These are phyloP conservation scores for Naegleria fowleri DNA, from an alignment of 208 protist species.

Conservation along the genomic window DNA sequence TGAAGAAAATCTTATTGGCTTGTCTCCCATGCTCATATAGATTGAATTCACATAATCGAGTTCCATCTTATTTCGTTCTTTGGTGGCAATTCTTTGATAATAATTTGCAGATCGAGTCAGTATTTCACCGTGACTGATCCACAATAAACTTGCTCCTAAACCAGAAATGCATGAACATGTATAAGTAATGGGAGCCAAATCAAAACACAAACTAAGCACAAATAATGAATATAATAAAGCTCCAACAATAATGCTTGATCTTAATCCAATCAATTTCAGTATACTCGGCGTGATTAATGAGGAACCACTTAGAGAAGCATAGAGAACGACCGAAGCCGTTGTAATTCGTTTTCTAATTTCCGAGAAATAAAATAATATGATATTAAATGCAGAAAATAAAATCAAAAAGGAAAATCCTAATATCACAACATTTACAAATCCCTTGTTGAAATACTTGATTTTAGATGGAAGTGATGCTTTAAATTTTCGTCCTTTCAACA, in stretches of 20 bases:
- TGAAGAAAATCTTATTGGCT: not conserved
- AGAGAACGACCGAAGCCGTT: not conserved
- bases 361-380: not conserved
- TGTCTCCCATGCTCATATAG: not conserved
- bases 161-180: not conserved
- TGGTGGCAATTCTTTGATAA: not conserved
- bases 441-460: constrained; percentile 3
- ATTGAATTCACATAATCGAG: not conserved
- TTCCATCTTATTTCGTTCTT: not conserved
- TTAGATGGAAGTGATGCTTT: not conserved
- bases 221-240: not conserved
- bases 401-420: not conserved
- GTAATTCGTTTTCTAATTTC: not conserved
- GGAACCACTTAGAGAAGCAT: not conserved
- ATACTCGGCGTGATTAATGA: not conserved
- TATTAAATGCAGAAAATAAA: not conserved
- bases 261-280: not conserved
- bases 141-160: not conserved
- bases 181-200: not conserved
- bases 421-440: not conserved
- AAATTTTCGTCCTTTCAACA: not conserved
- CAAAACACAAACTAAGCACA: not conserved
- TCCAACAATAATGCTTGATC: not conserved
- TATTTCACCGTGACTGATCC: not conserved
- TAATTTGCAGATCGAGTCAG: not conserved